Conservation (phyloP, 2,329 filamentous ascomycete species). For the Aureobasidium sp. region DNA sequence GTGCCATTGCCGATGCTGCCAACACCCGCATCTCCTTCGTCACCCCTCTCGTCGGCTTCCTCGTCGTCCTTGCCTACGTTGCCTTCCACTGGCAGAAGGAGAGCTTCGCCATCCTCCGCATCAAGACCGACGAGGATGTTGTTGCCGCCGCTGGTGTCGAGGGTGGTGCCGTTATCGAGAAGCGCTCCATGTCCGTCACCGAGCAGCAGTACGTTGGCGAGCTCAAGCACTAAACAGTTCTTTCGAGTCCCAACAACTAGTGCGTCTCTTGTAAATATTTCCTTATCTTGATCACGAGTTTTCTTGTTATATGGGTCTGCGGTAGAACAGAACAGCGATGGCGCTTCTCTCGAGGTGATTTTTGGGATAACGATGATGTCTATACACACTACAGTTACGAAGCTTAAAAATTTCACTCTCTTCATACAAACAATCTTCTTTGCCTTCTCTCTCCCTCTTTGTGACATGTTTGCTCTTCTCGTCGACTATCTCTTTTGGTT, state of each 20-base stretch:
- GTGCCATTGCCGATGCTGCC: constrained; percentile 34
- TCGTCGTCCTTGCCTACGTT: constrained; percentile 33
- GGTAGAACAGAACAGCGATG: constrained; percentile 16
- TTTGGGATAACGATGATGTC: background rate
- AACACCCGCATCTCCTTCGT: constrained; percentile 39
- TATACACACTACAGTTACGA: background rate
- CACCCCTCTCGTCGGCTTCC: constrained; percentile 39
- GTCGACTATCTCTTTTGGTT: no score
- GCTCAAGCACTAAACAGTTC: constrained; percentile 7
- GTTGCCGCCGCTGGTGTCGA: constrained; percentile 29
- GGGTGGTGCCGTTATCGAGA: constrained; percentile 25
- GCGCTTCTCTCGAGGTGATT: constrained; percentile 2
- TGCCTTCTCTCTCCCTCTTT: no score
- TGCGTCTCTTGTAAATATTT: constrained; percentile 2
- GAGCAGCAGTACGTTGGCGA: constrained; percentile 6
- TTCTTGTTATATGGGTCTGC: background rate
- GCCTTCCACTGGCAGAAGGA: constrained; percentile 28
- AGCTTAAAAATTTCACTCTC: background rate
- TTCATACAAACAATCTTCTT: no score
- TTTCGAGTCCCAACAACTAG: background rate
- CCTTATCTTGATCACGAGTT: background rate
- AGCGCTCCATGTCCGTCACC: constrained; percentile 15
- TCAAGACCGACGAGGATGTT: constrained; percentile 25
- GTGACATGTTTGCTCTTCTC: no score
- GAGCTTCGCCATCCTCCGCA: constrained; percentile 28